These are phyloP conservation scores for Tolypocladium nubicola DNA, from an alignment of 2,329 filamentous ascomycete species.

Conservation along the genomic window DNA sequence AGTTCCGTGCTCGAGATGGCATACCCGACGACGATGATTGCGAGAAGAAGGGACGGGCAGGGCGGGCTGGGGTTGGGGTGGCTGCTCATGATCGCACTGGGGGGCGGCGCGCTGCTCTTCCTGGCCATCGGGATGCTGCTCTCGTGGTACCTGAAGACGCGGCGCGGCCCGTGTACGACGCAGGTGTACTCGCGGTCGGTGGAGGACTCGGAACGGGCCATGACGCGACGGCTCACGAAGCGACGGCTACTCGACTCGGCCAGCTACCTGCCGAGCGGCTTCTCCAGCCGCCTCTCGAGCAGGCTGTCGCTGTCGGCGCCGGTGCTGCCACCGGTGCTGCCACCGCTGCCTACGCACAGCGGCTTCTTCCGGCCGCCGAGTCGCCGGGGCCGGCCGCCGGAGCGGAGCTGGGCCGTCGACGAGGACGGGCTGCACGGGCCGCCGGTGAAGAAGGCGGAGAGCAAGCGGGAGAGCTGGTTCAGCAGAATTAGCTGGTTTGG, in stretches of 20 bases:
- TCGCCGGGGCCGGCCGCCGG: slow-evolving; percentile 5
- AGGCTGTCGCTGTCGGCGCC: slow-evolving; percentile 18
- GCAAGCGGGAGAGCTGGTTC: slow-evolving; percentile 5
- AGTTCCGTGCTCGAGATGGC: not conserved
- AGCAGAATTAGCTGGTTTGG: slow-evolving; percentile 22
- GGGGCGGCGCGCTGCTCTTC: slow-evolving; percentile 35
- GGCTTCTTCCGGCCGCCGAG: slow-evolving; percentile 12
- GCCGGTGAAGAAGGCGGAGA: slow-evolving; percentile 20
- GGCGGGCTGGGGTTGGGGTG: slow-evolving; percentile 22
- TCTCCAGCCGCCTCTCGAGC: slow-evolving; percentile 14
- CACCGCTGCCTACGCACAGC: slow-evolving; percentile 21
- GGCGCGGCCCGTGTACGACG: slow-evolving; percentile 8
- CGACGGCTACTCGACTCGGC: slow-evolving; percentile 13
- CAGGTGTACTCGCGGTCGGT: slow-evolving; percentile 18
- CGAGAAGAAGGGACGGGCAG: not conserved
- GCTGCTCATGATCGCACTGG: slow-evolving; percentile 35
- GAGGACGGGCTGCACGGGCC: slow-evolving; percentile 41
- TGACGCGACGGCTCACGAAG: slow-evolving; percentile 18
- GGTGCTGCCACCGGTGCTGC: slow-evolving; percentile 14
- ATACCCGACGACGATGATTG: slow-evolving; percentile 4
- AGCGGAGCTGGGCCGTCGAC: slow-evolving; percentile 32
- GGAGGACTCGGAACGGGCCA: slow-evolving; percentile 5
- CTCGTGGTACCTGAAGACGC: slow-evolving; percentile 22
- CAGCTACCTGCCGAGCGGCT: slow-evolving; percentile 3
- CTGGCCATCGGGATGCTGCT: slow-evolving; percentile 30